Evolutionary conservation across 139 green algal genomes (phyloP).

Genomic region (Spirogloea muscicola): DNA sequence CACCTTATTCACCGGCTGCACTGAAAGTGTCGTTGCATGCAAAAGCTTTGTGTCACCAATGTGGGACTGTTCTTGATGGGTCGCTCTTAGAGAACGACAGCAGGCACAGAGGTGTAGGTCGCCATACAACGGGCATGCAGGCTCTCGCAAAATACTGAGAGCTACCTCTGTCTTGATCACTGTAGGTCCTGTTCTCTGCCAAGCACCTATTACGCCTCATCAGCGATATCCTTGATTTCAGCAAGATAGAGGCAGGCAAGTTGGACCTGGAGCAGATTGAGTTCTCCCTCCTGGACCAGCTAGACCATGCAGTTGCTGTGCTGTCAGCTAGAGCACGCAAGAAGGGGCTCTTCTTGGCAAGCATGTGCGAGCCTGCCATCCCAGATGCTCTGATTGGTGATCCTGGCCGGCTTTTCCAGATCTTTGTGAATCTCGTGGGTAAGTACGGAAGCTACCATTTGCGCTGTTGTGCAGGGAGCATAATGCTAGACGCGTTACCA

Average conservation of each 20-base stretch:
- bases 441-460: too few species aligned
- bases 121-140: too few species aligned
- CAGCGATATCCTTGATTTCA: constrained; percentile 41
- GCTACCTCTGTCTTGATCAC: too few species aligned
- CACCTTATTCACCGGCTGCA: too few species aligned
- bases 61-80: too few species aligned
- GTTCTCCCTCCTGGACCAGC: constrained; percentile 25
- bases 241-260: constrained; percentile 38
- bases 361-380: neutral
- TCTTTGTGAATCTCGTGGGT: constrained; percentile 38
- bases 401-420: constrained; percentile 32
- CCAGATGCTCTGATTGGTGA: constrained; percentile 24
- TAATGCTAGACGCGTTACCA: too few species aligned
- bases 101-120: too few species aligned
- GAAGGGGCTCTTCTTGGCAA: constrained; percentile 11
- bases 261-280: constrained; percentile 36
- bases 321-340: constrained; percentile 17
- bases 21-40: too few species aligned
- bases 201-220: constrained; percentile 37
- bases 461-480: too few species aligned
- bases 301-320: constrained; percentile 30
- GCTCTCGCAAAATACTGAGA: too few species aligned
- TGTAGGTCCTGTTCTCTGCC: constrained; percentile 29
- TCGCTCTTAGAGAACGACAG: too few species aligned
- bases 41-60: too few species aligned